Evolutionary conservation across 768 basidiomycete genomes (phyloP), one percentile per base, ranked within the genome.

Genomic region (Naganishia randhawae): DNA sequence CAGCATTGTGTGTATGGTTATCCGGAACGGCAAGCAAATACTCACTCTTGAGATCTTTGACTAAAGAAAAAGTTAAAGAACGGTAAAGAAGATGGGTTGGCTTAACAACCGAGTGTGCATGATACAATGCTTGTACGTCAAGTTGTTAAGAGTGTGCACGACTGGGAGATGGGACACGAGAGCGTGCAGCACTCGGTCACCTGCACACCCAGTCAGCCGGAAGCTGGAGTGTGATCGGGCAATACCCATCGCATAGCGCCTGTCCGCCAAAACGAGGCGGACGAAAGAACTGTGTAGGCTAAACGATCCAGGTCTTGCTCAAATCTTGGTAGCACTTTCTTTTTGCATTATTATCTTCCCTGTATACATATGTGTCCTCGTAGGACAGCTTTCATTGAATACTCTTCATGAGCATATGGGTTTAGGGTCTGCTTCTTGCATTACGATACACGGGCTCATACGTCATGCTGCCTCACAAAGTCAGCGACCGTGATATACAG

Each of bases 41-140:
- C 57, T 61, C 27, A 61, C 57, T 61, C 35, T 61, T 61, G 57
- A 61, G 57, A 61, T 61, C 57, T 61, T 61, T 61, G 39, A 61
- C 35, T 41, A 25, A 25, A 41, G 27, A n/a, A 39, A 50, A 35
- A 41, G 57, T 61, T 25, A 61, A 61, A 61, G 57, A 48, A 61
- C 57, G 54, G 57, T 61, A 61, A 61, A 35, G 31, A 39, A 39
- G 39, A 39, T 52, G 35, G 37, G 37, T 61, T 61, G 57, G 17
- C 35, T 17, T 19, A 5, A 22, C n/a, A n/a, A n/a, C n/a, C n/a
- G n/a, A n/a, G n/a, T n/a, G n/a, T n/a, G n/a, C n/a, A n/a, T n/a
- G n/a, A n/a, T n/a, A n/a, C 45, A 22, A 48, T 4, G n/a, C n/a
- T n/a, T n/a, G n/a, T n/a, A n/a, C 11, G 13, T 22, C 45, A 48